These are phyloP conservation scores for Malassezia obtusa DNA, from an alignment of 1,284 basidiomycete species.

Conservation along the genomic window DNA sequence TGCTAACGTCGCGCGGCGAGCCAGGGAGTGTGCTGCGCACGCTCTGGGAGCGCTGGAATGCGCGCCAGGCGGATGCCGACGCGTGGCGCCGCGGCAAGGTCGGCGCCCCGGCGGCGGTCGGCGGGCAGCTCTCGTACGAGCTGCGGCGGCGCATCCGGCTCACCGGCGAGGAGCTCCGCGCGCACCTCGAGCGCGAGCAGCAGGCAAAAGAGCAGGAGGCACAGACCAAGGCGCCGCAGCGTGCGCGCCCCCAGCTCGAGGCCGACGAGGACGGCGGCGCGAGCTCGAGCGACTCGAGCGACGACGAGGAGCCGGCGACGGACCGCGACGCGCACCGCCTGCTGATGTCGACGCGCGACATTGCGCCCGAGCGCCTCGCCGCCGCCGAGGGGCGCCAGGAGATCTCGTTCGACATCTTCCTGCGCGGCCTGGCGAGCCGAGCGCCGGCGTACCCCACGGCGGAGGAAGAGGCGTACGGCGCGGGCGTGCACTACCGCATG, in stretches of 20 bases:
- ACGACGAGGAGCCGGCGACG: slow-evolving; percentile 57
- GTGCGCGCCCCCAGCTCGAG: slow-evolving; percentile 79
- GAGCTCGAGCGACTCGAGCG: slow-evolving; percentile 52
- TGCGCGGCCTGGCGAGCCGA: slow-evolving; percentile 82
- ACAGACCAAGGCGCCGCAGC: slow-evolving; percentile 60
- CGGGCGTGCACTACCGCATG: slow-evolving; percentile 78
- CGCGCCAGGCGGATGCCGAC: slow-evolving; percentile 64
- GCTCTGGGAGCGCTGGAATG: slow-evolving; percentile 79
- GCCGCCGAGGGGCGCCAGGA: slow-evolving; percentile 53
- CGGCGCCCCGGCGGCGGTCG: slow-evolving; percentile 58
- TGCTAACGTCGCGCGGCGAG: slow-evolving; percentile 53
- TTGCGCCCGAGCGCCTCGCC: slow-evolving; percentile 18
- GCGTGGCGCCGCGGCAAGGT: slow-evolving; percentile 76
- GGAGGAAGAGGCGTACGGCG: slow-evolving; percentile 59
- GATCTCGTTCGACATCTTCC: slow-evolving; percentile 86
- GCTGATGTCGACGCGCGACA: slow-evolving; percentile 16
- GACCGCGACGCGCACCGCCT: slow-evolving; percentile 52
- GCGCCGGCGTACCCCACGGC: slow-evolving; percentile 52
- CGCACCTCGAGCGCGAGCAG: slow-evolving; percentile 66
- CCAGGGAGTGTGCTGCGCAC: slow-evolving; percentile 67
- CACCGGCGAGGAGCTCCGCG: slow-evolving; percentile 63
- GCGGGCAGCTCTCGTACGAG: slow-evolving; percentile 46
- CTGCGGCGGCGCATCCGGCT: slow-evolving; percentile 65
- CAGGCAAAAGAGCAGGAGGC: slow-evolving; percentile 74
- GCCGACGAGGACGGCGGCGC: slow-evolving; percentile 53